Percentiles rank a stretch among this genome's conserved stretches.
These are phyloP conservation scores for Endothia cerciana DNA, from an alignment of 2,329 filamentous ascomycete genomes.

Conservation along the genomic window DNA sequence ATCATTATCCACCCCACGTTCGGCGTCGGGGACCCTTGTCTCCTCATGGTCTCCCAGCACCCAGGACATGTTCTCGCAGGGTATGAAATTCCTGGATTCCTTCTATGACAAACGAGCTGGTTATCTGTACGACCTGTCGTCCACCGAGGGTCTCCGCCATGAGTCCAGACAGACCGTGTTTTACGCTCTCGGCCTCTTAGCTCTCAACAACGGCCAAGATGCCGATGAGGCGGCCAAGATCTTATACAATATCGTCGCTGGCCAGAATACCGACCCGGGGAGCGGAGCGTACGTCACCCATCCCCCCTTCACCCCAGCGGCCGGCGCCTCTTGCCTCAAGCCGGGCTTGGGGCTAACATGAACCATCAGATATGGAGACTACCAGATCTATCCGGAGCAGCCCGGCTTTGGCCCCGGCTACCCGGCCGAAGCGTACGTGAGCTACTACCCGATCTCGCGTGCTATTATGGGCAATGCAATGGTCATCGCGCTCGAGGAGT, in stretches of 20 bases:
- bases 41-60: constrained; percentile 3
- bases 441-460: constrained; percentile 67
- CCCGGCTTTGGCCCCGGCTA: neutral
- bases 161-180: constrained; percentile 60
- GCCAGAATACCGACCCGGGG: constrained; percentile 53
- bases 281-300: constrained; percentile 1
- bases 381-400: constrained; percentile 7
- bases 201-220: constrained; percentile 55
- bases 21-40: neutral
- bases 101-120: constrained; percentile 55
- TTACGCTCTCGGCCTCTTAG: constrained; percentile 63
- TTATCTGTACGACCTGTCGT: constrained; percentile 53
- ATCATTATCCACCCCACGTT: neutral
- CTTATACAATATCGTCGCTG: constrained; percentile 55
- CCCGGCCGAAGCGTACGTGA: constrained; percentile 49
- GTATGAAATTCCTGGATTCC: constrained; percentile 58
- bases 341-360: neutral
- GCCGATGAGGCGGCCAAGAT: constrained; percentile 55
- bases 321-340: neutral
- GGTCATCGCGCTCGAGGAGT: constrained; percentile 64
- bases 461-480: constrained; percentile 64
- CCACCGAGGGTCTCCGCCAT: constrained; percentile 54
- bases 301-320: neutral
- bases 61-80: constrained; percentile 46
- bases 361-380: neutral